Evolutionary conservation across 805 yeast species (phyloP), one percentile per base, ranked within the genome.

Genomic region (Kodamaea neixiangensis): DNA sequence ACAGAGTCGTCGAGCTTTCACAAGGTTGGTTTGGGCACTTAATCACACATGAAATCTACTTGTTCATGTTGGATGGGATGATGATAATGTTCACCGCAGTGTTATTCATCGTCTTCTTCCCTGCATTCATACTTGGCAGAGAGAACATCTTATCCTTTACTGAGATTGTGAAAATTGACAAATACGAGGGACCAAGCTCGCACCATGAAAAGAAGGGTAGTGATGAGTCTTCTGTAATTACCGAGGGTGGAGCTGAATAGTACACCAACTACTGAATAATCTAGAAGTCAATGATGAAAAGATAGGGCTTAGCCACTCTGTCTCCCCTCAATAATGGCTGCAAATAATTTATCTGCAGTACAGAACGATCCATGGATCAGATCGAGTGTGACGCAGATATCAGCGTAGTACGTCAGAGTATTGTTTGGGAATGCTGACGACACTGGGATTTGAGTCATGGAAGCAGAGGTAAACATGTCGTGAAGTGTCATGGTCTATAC

Each of bases 1-100:
- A 87, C 67, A 79, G 96, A 62, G 76, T 88, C 25, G 76, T 80
- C 35, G 97, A 90, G 66, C 72, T 90, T 51, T 66, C 83, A 2
- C 82, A 83, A 60, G 93, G 92, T 11, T 88, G 92, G 86, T 52
- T 61, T 5, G 93, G 96, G 1, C 73, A 66, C 50, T 69, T 90
- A 58, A 85, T 87, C 45, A 71, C 75, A 2, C 66, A 67, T 21
- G 62, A 77, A 2, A 62, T 73, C 3, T 65, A 83, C 61, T 70
- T 87, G 0, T 51, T 67, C 58, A 55, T 63, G 1, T 53, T 69
- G 25, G 75, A 70, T 44, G 73, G 65, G 1, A 35, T 64, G 41
- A 62, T 67, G 66, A 62, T 67, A 6, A 55, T 61, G 46, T 48
- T 66, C 25, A 50, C 70, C 9, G 54, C 62, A 35, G 37, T 54